A percentile compares a stretch with the other conserved stretches of the same genome.
Evolutionary conservation across 1,139 yeast genomes (phyloP).

Genomic region (Candida anutae): DNA sequence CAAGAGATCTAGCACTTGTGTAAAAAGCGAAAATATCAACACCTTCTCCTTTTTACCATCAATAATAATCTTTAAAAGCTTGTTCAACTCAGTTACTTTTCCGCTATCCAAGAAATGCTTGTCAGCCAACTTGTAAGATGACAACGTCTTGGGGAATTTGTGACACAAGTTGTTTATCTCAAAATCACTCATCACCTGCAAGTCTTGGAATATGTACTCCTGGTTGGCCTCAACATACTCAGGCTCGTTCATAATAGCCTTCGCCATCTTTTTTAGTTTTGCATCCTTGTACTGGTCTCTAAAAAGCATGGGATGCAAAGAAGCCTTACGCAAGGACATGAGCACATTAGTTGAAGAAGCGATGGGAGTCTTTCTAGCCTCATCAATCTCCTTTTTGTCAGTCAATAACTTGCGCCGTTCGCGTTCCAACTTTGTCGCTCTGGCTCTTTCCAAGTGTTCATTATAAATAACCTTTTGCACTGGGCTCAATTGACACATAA

Average conservation of each 20-base stretch:
- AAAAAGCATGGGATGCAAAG: conserved; percentile 68
- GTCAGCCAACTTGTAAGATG: conserved; percentile 46
- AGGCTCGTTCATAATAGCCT: conserved; percentile 71
- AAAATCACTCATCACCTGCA: conserved; percentile 93
- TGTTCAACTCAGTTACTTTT: conserved; percentile 52
- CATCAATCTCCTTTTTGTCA: conserved; percentile 28
- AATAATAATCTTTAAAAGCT: conserved; percentile 54
- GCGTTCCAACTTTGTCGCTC: conserved; percentile 40
- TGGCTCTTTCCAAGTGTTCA: conserved; percentile 42
- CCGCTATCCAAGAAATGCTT: conserved; percentile 69
- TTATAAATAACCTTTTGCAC: conserved; percentile 57
- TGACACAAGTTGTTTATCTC: conserved; percentile 73
- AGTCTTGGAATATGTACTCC: conserved; percentile 76
- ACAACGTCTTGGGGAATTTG: conserved; percentile 60
- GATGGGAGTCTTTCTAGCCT: conserved; percentile 26
- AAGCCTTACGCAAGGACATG: conserved; percentile 68
- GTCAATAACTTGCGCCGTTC: conserved; percentile 38
- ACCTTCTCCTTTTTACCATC: conserved; percentile 56
- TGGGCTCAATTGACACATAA: conserved; percentile 54
- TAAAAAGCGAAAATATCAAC: conserved; percentile 81
- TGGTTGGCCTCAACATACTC: conserved; percentile 70
- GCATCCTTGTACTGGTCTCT: conserved; percentile 52
- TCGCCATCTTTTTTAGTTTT: conserved; percentile 58
- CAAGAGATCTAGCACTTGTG: conserved; percentile 82
- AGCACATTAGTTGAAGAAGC: conserved; percentile 46